These are phyloP conservation scores for Schoenoplectus tabernaemontani DNA, from an alignment of 202 grass and related monocot species.

Conservation along the genomic window DNA sequence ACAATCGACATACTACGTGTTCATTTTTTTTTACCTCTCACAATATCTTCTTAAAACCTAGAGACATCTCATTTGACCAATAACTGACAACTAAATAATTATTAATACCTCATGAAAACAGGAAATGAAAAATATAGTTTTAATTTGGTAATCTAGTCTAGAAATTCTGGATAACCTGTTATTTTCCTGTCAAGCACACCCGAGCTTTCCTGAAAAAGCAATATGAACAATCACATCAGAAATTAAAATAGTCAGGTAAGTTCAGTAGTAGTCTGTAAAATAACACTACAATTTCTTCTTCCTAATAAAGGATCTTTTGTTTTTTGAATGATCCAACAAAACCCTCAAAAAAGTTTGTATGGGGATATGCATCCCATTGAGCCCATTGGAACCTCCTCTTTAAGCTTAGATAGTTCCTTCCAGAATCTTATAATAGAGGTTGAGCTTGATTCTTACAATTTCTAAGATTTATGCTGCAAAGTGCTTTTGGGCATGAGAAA, in stretches of 20 bases:
- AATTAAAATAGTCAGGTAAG: not conserved
- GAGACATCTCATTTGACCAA: too few relatives aligned
- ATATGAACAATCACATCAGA: not conserved
- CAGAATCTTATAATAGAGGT: not conserved
- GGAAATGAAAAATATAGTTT: too few relatives aligned
- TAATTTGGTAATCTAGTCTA: too few relatives aligned
- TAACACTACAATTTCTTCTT: not conserved
- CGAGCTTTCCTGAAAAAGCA: constrained; percentile 15
- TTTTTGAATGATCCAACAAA: not conserved
- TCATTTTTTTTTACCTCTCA: too few relatives aligned
- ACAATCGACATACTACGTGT: too few relatives aligned
- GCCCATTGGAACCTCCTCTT: not conserved
- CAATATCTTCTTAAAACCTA: too few relatives aligned
- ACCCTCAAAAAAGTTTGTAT: not conserved
- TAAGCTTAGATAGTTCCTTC: not conserved
- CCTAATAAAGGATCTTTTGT: not conserved
- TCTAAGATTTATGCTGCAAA: not conserved
- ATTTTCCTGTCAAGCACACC: too few relatives aligned
- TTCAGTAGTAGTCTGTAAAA: not conserved
- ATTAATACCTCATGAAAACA: too few relatives aligned
- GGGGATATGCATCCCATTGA: not conserved
- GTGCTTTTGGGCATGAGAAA: not conserved
- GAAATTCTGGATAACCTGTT: too few relatives aligned
- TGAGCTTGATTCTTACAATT: not conserved
- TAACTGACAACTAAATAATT: too few relatives aligned